phyloP scores from a whole-genome alignment of 2,329 filamentous ascomycete species.

The Exophiala sp. region DNA sequence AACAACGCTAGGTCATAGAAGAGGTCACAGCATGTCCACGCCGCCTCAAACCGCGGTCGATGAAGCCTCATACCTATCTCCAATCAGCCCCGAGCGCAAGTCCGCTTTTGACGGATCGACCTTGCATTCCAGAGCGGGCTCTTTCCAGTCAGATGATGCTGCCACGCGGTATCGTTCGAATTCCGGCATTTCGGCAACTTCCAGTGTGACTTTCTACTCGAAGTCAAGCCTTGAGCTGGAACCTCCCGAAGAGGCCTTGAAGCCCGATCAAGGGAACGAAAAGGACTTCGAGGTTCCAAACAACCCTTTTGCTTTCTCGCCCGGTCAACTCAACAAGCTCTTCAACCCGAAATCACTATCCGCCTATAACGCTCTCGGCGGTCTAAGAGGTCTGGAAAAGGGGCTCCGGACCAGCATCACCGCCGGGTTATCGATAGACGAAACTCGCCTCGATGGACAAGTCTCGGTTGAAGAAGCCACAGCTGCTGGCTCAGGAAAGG shows the following conservation, averaged over 20 bases:
- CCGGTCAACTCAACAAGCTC: constrained; percentile 78
- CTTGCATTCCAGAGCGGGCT: constrained; percentile 40
- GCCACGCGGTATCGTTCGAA: constrained; percentile 34
- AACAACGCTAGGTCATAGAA: constrained; percentile 13
- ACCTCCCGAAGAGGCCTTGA: constrained; percentile 41
- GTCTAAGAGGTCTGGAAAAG: constrained; percentile 68
- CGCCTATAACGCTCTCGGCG: constrained; percentile 75
- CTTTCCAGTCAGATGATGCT: constrained; percentile 30
- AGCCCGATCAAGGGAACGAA: constrained; percentile 69
- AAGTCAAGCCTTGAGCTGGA: constrained; percentile 26
- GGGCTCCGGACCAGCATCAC: constrained; percentile 68
- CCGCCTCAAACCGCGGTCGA: constrained; percentile 23
- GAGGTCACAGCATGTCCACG: constrained; percentile 23
- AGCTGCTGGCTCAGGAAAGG: constrained; percentile 18
- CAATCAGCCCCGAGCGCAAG: constrained; percentile 32
- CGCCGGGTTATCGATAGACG: constrained; percentile 70
- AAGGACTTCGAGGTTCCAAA: constrained; percentile 67
- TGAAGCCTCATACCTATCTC: constrained; percentile 28
- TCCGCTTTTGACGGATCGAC: constrained; percentile 40
- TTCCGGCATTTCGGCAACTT: constrained; percentile 27
- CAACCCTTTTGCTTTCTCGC: constrained; percentile 80
- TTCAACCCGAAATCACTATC: constrained; percentile 81
- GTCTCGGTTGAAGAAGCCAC: constrained; percentile 69
- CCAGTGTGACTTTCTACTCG: constrained; percentile 19
- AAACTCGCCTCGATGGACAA: constrained; percentile 57